phyloP scores from a whole-genome alignment of 371 early-diverging fungal species.

The Rhizopus sp. region DNA sequence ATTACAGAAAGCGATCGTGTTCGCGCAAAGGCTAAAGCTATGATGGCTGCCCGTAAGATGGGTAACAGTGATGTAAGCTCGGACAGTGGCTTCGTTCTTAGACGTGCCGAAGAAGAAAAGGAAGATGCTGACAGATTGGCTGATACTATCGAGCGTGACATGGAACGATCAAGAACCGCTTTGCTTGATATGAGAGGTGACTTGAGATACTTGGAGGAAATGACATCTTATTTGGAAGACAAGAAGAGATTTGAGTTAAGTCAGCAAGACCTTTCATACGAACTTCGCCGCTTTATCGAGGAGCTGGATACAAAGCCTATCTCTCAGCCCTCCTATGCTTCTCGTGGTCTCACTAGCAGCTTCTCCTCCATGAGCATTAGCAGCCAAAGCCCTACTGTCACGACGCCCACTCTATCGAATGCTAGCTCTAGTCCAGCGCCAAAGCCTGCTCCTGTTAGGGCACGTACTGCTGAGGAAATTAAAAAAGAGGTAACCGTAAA shows the following conservation, averaged over 20 bases:
- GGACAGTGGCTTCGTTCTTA: constrained; percentile 34
- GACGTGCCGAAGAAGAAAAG: constrained; percentile 51
- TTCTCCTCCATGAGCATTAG: neutral
- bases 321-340: constrained; percentile 12
- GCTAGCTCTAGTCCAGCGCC: constrained; percentile 21
- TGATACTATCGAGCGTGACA: constrained; percentile 44
- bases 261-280: constrained; percentile 48
- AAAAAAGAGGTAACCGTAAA: constrained; percentile 42
- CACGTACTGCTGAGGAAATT: constrained; percentile 55
- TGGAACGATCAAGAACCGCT: constrained; percentile 43
- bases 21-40: constrained; percentile 66
- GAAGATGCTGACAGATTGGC: constrained; percentile 40
- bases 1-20: constrained; percentile 63
- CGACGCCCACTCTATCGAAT: constrained; percentile 2
- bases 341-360: constrained; percentile 1
- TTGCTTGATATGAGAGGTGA: constrained; percentile 45
- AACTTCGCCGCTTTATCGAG: constrained; percentile 48
- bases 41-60: constrained; percentile 64
- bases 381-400: constrained; percentile 14
- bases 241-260: constrained; percentile 48
- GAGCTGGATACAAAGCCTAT: constrained; percentile 31
- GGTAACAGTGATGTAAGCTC: constrained; percentile 28
- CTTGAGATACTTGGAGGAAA: constrained; percentile 33
- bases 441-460: constrained; percentile 28
- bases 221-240: constrained; percentile 30